Evolutionary conservation across 2,329 filamentous ascomycete genomes (phyloP), one percentile per base, ranked within the genome.

Genomic region (Ophiocordyceps camponoti-floridani): DNA sequence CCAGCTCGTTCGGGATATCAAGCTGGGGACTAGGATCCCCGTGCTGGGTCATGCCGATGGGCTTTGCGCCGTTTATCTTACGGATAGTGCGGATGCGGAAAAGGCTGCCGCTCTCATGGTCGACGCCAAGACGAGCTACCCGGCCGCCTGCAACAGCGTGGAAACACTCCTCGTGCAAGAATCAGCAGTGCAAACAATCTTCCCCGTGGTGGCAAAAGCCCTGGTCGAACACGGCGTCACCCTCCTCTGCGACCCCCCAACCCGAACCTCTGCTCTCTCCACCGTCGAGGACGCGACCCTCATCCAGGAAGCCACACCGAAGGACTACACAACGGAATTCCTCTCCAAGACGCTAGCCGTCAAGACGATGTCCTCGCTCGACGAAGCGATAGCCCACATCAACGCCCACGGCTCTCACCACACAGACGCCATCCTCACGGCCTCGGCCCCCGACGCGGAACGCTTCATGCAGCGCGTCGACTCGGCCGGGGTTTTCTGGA

Each of bases 41-140:
- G 91, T 98, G 1, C 77, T 98, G 23, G 91, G 91, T 49, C 91
- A 98, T 59, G 91, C 91, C 23, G 91, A 98, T 59, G 91, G 91
- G 33, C 73, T 96, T 47, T 98, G 91, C 66, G 75, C 79, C 49
- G 77, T 86, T 49, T 98, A 91, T 62, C 71, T 98, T 44, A 83
- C 91, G 54, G 69, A 71, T 11, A 84, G 86, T 47, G 88, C 84
- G 42, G 81, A 93, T 53, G 63, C 70, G 37, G 65, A 72, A 40
- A 80, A 84, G 64, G 84, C 86, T 12, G 72, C 75, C 18, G 76
- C 77, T 49, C 82, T 94, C 45, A 68, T 96, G 42, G 70, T 94
- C 45, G 91, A 98, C 64, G 83, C 89, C 42, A 98, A 98, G 66
- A 87, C 84, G 26, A 84, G 82, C 61, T 98, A 98, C 58, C 86